Evolutionary conservation across 345 rosid species (phyloP).

Genomic region (Clausena lansium): DNA sequence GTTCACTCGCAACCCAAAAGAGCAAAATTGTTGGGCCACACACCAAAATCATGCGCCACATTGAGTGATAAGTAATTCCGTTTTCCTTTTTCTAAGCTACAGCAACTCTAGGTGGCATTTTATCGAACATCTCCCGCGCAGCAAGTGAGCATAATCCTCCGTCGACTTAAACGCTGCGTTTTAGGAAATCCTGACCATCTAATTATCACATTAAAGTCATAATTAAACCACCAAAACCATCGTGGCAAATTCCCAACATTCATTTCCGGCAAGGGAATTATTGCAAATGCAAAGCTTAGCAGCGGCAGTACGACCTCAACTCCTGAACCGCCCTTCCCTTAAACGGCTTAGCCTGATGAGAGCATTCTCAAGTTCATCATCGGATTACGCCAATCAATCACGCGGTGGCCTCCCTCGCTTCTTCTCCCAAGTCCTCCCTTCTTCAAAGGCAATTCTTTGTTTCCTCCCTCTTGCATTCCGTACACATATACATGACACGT

Average conservation of each 20-base stretch:
- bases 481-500: not conserved
- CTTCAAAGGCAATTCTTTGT: conserved; percentile 46
- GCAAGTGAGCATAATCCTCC: not conserved
- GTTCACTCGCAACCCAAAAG: too few relatives aligned
- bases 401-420: conserved; percentile 88
- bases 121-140: conserved; percentile 4
- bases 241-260: not conserved
- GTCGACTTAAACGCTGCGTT: not conserved
- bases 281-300: conserved; percentile 37
- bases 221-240: not conserved
- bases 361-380: conserved; percentile 35
- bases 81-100: not conserved
- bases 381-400: conserved; percentile 56
- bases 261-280: not conserved
- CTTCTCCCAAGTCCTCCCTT: conserved; percentile 71
- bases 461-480: not conserved
- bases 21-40: too few relatives aligned
- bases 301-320: conserved; percentile 34
- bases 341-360: conserved; percentile 25
- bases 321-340: conserved; percentile 36
- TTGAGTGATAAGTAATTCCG: too few relatives aligned
- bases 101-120: not conserved
- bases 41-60: too few relatives aligned
- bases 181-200: not conserved
- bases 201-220: not conserved